A percentile compares a stretch with the other conserved stretches of the same genome.
These are phyloP conservation scores for Aspergillus unguis DNA, from an alignment of 2,329 filamentous ascomycete species.

Conservation along the genomic window DNA sequence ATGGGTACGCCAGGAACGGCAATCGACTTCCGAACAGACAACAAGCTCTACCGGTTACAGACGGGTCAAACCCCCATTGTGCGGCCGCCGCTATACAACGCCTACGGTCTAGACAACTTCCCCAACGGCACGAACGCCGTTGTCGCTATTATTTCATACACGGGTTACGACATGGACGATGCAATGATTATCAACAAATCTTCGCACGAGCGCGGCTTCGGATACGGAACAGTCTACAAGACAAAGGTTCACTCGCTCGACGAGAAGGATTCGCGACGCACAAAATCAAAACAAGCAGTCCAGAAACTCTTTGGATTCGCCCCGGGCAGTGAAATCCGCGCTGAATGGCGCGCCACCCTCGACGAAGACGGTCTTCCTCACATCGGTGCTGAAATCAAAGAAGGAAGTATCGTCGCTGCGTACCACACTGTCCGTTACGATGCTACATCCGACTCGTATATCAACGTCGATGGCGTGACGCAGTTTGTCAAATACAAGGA, in stretches of 20 bases:
- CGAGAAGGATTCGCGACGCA: constrained; percentile 67
- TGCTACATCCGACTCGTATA: constrained; percentile 64
- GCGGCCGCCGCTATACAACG: constrained; percentile 86
- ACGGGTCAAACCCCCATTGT: constrained; percentile 95
- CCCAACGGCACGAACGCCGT: constrained; percentile 94
- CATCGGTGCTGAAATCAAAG: constrained; percentile 71
- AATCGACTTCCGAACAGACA: constrained; percentile 83
- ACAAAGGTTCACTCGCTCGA: constrained; percentile 87
- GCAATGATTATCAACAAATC: constrained; percentile 99
- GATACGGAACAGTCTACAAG: constrained; percentile 95
- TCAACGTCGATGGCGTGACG: constrained; percentile 82
- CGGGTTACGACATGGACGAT: constrained; percentile 99
- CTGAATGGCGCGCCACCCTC: constrained; percentile 66
- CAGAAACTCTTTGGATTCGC: constrained; percentile 89
- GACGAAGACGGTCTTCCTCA: constrained; percentile 85
- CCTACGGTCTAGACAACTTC: constrained; percentile 96
- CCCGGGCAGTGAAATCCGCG: constrained; percentile 68
- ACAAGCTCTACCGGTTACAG: constrained; percentile 93
- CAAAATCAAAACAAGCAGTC: constrained; percentile 64
- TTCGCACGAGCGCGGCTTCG: constrained; percentile 91
- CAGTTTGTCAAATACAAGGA: constrained; percentile 96
- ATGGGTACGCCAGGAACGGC: constrained; percentile 95
- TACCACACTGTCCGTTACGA: constrained; percentile 86
- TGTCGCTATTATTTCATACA: constrained; percentile 97
- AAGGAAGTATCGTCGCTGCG: constrained; percentile 82